Evolutionary conservation across 768 basidiomycete species (phyloP).

Genomic region (Tricholoma sp.): DNA sequence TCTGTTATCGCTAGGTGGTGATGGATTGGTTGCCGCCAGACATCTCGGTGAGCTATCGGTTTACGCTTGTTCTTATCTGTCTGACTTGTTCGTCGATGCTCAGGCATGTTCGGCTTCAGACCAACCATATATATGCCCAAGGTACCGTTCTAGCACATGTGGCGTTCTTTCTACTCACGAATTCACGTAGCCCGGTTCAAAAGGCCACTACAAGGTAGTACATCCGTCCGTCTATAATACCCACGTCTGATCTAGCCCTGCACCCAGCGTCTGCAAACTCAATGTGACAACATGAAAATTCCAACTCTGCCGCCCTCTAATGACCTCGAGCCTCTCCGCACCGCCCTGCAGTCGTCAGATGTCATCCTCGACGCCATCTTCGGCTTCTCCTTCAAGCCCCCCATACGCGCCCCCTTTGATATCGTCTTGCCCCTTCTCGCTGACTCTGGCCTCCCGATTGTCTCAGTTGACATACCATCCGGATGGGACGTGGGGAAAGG

Average conservation of each 20-base stretch:
- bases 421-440: constrained; percentile 61
- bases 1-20: constrained; percentile 52
- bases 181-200: constrained; percentile 67
- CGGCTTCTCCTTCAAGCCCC: constrained; percentile 94
- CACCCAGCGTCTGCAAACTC: constrained; percentile 67
- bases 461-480: constrained; percentile 94
- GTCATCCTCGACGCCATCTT: constrained; percentile 95
- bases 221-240: neutral
- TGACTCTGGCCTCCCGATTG: constrained; percentile 66
- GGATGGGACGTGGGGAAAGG: constrained; percentile 95
- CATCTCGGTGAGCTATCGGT: constrained; percentile 63
- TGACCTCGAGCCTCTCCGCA: constrained; percentile 40
- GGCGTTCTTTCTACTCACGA: neutral
- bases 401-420: constrained; percentile 87
- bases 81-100: neutral
- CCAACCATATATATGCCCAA: constrained; percentile 94
- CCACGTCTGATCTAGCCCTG: neutral
- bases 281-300: constrained; percentile 88
- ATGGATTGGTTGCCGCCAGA: constrained; percentile 93
- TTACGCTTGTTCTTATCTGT: neutral
- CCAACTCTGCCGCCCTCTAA: constrained; percentile 53
- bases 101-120: constrained; percentile 89
- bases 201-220: constrained; percentile 83
- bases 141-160: constrained; percentile 31
- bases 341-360: constrained; percentile 56